These are phyloP conservation scores for Stylosanthes scabra DNA, from an alignment of 331 rosid species.

Conservation along the genomic window DNA sequence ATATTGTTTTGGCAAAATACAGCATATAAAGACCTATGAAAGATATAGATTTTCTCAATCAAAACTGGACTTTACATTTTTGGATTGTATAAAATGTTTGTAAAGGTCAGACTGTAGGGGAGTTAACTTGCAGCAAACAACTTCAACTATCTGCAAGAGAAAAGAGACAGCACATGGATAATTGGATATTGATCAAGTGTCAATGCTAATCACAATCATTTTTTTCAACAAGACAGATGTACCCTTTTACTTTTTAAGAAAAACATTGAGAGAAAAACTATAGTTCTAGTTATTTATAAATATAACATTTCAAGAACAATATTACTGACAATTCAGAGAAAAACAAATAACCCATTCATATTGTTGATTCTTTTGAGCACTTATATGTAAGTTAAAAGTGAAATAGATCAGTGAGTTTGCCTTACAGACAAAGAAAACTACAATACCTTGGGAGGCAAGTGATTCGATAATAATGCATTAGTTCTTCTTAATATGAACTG, in stretches of 20 bases:
- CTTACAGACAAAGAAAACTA: conserved; percentile 33
- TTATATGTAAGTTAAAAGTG: neutral
- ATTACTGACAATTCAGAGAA: conserved; percentile 1
- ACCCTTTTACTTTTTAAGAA: neutral
- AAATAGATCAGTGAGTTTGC: conserved; percentile 30
- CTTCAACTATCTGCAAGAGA: conserved; percentile 84
- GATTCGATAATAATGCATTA: conserved; percentile 88
- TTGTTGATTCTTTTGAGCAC: conserved; percentile 4
- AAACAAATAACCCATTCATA: neutral
- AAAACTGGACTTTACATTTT: conserved; percentile 70
- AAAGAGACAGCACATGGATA: conserved; percentile 38
- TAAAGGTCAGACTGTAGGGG: conserved; percentile 89
- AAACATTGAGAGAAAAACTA: neutral
- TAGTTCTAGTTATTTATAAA: conserved; percentile 1
- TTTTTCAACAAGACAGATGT: conserved; percentile 23
- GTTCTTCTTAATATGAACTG: conserved; percentile 96
- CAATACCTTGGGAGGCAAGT: conserved; percentile 93
- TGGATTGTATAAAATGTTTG: conserved; percentile 89
- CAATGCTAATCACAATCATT: conserved; percentile 22
- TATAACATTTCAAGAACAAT: conserved; percentile 18
- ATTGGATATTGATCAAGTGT: conserved; percentile 16
- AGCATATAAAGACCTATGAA: conserved; percentile 14
- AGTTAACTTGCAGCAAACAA: conserved; percentile 97
- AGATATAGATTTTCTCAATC: conserved; percentile 31
- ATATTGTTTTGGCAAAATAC: conserved; percentile 27